Conservation (phyloP, 139 green algal genomes). For the Chlorella sp. region DNA sequence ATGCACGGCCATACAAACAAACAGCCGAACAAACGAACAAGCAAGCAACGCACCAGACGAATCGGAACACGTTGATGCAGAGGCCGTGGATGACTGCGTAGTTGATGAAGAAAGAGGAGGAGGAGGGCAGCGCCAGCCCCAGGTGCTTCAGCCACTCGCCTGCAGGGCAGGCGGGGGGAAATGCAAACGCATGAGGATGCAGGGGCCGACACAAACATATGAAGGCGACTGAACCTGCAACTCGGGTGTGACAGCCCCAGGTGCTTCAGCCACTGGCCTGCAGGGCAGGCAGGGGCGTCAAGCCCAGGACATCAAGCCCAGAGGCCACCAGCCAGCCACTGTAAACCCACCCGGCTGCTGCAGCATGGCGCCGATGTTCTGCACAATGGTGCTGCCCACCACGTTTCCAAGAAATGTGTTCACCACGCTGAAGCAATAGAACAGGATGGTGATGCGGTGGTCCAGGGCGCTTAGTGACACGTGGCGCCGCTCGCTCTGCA, state of each 20-base stretch:
- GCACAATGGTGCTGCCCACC: not conserved
- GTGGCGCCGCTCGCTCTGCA: conserved; percentile 10
- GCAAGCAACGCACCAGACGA: conserved; percentile 1
- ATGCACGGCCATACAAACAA: too few relatives aligned
- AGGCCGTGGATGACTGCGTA: conserved; percentile 29
- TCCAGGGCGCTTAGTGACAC: not conserved
- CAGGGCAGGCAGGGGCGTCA: not conserved
- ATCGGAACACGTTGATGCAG: conserved; percentile 21
- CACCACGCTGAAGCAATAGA: conserved; percentile 3
- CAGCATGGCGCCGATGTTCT: not conserved
- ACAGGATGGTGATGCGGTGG: not conserved
- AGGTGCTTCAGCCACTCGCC: conserved; percentile 10
- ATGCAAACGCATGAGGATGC: too few relatives aligned
- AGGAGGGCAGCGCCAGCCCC: not conserved
- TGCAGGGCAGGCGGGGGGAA: not conserved
- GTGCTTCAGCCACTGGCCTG: too few relatives aligned
- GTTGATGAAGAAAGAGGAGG: conserved; percentile 15
- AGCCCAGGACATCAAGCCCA: not conserved
- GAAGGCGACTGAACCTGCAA: not conserved
- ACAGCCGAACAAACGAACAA: too few relatives aligned
- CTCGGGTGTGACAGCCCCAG: too few relatives aligned
- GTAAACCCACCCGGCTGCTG: not conserved
- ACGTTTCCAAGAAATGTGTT: conserved; percentile 12
- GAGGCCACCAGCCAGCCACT: too few relatives aligned
- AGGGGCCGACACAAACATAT: not conserved